Evolutionary conservation across 2,329 filamentous ascomycete genomes (phyloP), one percentile per base, ranked within the genome.

Genomic region (Arthrobotrys entomopaga): DNA sequence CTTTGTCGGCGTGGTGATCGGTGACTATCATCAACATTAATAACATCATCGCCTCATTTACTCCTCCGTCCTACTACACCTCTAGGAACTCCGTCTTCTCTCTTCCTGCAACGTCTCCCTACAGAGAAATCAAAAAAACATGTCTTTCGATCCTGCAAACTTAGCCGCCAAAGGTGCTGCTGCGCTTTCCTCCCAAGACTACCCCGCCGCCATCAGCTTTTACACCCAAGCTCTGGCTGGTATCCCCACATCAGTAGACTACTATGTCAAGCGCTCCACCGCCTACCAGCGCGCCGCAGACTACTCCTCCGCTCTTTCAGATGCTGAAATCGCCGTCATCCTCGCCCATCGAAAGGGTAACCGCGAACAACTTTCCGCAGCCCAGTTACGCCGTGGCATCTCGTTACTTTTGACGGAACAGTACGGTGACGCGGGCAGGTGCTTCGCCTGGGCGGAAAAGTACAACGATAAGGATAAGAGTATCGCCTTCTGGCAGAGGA

Each of bases 241-340:
- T 64, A 85, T 85, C 38, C 85, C 88, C 1, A 85, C 83, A 42
- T 87, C 88, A 1, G 86, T 87, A 6, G 83, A 86, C 77, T 90
- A 90, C 81, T 88, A 88, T 79, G 86, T 88, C 78, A 86, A 88
- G 78, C 87, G 89, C 24, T 87, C 87, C 3, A 88, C 84, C 19
- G 88, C 88, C 48, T 86, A 88, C 78, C 85, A 87, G 26, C 87
- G 88, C 46, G 82, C 84, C 20, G 83, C 65, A 15, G 65, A 78
- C 19, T 76, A 77, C 38, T 5, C 52, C 0, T 57, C 74, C 3
- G 87, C 87, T 0, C 81, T 87, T 48, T 80, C 78, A 10, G 85
- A 86, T 80, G 83, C 85, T 6, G 85, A 86, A 77, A 79, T 82
- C 19, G 85, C 84, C 0, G 79, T 86, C 2, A 66, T 79, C 0